Evolutionary conservation across 768 basidiomycete genomes (phyloP), one percentile per base, ranked within the genome.

Genomic region (Tricholoma bakamatsutake): DNA sequence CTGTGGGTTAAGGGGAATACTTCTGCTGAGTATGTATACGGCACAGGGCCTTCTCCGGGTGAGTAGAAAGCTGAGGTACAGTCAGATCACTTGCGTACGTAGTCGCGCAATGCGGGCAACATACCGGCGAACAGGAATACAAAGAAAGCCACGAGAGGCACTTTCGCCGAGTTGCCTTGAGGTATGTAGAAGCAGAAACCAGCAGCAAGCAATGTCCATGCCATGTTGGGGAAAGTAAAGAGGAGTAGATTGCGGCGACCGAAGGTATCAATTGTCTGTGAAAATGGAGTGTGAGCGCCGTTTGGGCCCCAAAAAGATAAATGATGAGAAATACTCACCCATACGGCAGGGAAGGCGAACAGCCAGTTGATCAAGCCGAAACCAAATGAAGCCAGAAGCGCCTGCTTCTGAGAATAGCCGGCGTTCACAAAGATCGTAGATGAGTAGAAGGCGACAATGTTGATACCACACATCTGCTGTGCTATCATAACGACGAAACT

Each of bases 1-100:
- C 90, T 76, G 57, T 88, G 81, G 30, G 86, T 85, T 37, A 95
- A 76, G 5, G 92, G 93, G 80, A 90, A 96, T 11, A 88, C 92
- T 69, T 95, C 93, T 3, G 93, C 93, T 4, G 90, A 93, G 66
- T 94, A 95, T 0, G 89, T 86, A 69, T 87, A 94, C 0, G 93
- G 93, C 7, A 94, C 92, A 5, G 93, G 93, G 0, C 93, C 93
- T 73, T 92, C 91, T 58, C 90, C 90, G 1, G 88, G 88, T 0
- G 87, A 88, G 67, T 92, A 91, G 67, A 85, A 86, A 1, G 78
- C 78, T 69, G 56, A 39, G 43, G 50, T n/a, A 10, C 24, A 35
- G 52, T 51, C 11, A 53, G 49, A 21, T 54, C 34, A 10, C 12
- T 13, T 31, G 21, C 2, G 5, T 30, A 12, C 9, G 12, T 21